Percentiles rank a stretch among this genome's conserved stretches.
Conservation (phyloP, 257 asterid species). For the Lycium ferocissimum region DNA sequence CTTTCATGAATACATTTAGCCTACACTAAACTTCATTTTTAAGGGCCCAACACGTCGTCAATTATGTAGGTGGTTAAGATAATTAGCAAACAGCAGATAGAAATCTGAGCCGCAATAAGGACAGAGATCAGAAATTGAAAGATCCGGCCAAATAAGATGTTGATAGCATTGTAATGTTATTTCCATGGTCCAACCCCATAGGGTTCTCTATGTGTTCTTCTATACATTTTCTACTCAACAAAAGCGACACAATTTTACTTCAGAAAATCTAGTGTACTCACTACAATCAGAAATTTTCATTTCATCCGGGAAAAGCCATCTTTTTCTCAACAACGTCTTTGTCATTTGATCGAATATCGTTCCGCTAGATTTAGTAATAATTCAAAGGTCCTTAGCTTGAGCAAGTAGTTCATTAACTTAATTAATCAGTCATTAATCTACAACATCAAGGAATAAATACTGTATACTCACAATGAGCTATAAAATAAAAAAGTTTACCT, state of each 20-base stretch:
- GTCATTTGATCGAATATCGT: no score
- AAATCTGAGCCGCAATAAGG: neutral
- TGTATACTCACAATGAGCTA: neutral
- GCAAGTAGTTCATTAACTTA: neutral
- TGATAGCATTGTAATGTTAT: neutral
- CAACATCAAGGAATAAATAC: neutral
- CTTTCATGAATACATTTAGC: slow-evolving; percentile 3
- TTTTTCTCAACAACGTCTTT: no score
- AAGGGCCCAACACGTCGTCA: neutral
- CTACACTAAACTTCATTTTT: neutral
- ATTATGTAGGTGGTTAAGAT: neutral
- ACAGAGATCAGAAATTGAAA: neutral
- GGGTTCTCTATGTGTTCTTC: neutral
- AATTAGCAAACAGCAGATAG: neutral
- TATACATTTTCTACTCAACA: slow-evolving; percentile 25
- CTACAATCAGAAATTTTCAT: neutral
- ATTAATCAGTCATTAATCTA: neutral
- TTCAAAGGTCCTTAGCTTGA: neutral
- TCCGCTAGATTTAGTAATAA: neutral
- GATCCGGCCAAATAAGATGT: neutral
- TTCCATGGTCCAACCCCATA: neutral
- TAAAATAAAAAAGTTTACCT: slow-evolving; percentile 48
- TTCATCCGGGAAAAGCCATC: no score
- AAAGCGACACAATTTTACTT: neutral
- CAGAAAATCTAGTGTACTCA: neutral